A percentile compares a stretch with the other conserved stretches of the same genome.
phyloP scores from a whole-genome alignment of 2,329 filamentous ascomycete species.

The Colletotrichum acutatum region DNA sequence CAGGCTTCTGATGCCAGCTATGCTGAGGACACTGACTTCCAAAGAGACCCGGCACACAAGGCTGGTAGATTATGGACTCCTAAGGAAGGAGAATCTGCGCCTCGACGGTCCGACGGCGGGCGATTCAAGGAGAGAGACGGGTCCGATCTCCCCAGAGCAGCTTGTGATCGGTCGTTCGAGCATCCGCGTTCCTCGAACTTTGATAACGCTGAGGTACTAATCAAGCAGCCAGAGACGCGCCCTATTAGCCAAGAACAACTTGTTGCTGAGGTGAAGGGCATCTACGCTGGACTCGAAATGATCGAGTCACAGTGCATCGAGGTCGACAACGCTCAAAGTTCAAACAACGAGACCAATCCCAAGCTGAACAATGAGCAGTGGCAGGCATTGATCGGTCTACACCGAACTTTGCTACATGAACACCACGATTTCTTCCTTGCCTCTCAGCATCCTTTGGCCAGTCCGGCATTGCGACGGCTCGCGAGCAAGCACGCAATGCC shows the following conservation, averaged over 20 bases:
- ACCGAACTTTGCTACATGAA: constrained; percentile 83
- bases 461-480: constrained; percentile 61
- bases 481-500: constrained; percentile 91
- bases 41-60: too few relatives aligned
- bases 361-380: constrained; percentile 76
- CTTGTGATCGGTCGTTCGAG: background rate
- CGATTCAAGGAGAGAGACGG: too few relatives aligned
- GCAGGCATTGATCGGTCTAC: constrained; percentile 84
- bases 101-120: too few relatives aligned
- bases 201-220: background rate
- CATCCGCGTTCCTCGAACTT: background rate
- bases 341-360: constrained; percentile 49
- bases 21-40: too few relatives aligned
- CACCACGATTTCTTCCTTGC: constrained; percentile 87
- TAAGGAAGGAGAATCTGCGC: too few relatives aligned
- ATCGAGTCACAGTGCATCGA: constrained; percentile 90
- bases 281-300: constrained; percentile 85
- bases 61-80: too few relatives aligned
- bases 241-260: constrained; percentile 78
- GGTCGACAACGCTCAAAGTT: constrained; percentile 73
- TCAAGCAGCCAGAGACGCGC: constrained; percentile 8
- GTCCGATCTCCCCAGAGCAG: too few relatives aligned
- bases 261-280: constrained; percentile 82
- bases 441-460: constrained; percentile 85
- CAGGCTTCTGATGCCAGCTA: too few relatives aligned